phyloP scores from a whole-genome alignment of 2,329 filamentous ascomycete genomes.

The Cercospora sp. region DNA sequence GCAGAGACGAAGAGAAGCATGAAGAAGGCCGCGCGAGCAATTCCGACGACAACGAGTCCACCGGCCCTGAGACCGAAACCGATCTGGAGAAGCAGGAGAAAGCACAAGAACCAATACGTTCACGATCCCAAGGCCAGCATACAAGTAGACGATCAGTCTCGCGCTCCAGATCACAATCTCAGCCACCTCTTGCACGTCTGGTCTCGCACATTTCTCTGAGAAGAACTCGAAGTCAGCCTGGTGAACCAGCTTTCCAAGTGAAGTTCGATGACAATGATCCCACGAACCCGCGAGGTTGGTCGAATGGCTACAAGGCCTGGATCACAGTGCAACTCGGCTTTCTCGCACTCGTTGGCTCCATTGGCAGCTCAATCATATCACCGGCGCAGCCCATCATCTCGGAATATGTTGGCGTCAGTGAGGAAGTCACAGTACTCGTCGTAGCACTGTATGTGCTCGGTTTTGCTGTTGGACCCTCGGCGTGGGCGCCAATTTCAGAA shows the following conservation, averaged over 20 bases:
- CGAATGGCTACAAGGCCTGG: constrained; percentile 46
- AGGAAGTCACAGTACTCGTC: constrained; percentile 48
- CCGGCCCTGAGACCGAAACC: background rate
- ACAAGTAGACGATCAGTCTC: background rate
- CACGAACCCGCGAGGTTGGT: constrained; percentile 53
- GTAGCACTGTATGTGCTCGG: constrained; percentile 51
- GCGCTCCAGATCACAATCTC: background rate
- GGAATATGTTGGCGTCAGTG: constrained; percentile 45
- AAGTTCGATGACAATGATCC: constrained; percentile 40
- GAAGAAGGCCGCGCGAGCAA: constrained; percentile 2
- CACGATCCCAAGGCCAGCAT: background rate
- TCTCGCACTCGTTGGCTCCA: constrained; percentile 42
- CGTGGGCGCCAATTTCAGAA: constrained; percentile 25
- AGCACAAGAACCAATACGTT: background rate
- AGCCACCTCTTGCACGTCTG: background rate
- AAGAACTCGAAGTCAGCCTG: constrained; percentile 13
- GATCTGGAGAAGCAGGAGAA: constrained; percentile 24
- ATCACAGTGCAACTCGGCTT: constrained; percentile 53
- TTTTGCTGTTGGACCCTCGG: constrained; percentile 45
- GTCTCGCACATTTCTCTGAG: constrained; percentile 9
- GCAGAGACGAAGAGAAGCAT: constrained; percentile 15
- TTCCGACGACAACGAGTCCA: constrained; percentile 3
- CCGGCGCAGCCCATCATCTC: constrained; percentile 49
- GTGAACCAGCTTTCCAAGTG: constrained; percentile 31
- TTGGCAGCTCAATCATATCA: constrained; percentile 53